A percentile compares a stretch with the other conserved stretches of the same genome.
Conservation (phyloP, 2,329 filamentous ascomycete genomes). For the Aspergillus tubingensis region DNA sequence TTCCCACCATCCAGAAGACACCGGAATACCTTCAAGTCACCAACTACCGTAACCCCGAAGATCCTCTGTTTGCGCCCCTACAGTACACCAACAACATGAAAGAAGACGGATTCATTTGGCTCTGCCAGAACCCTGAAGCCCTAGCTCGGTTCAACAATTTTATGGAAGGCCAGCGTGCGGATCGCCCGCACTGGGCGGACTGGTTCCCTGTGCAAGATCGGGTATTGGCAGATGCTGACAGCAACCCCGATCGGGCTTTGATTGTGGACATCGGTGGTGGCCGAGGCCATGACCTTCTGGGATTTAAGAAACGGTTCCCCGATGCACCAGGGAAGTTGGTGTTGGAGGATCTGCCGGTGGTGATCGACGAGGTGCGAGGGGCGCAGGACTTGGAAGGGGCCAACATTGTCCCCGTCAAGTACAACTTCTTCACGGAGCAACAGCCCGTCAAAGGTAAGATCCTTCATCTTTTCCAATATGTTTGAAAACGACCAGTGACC, state of each 20-base stretch:
- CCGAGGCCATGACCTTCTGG: constrained; percentile 24
- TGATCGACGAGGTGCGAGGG: constrained; percentile 3
- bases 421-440: constrained; percentile 11
- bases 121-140: not conserved
- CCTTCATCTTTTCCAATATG: too few species aligned
- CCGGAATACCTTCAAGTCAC: constrained; percentile 21
- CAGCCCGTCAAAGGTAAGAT: constrained; percentile 12
- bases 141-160: constrained; percentile 10
- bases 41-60: constrained; percentile 15
- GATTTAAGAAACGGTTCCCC: constrained; percentile 29
- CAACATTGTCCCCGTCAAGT: not conserved
- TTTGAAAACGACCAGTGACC: not conserved
- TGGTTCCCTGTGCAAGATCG: constrained; percentile 16
- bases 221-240: not conserved
- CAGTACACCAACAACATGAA: constrained; percentile 15
- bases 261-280: constrained; percentile 18
- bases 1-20: constrained; percentile 22
- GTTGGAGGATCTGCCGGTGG: constrained; percentile 11
- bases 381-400: not conserved
- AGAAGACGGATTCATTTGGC: constrained; percentile 11
- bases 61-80: constrained; percentile 11
- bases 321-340: constrained; percentile 4
- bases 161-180: constrained; percentile 15
- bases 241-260: not conserved
- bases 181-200: constrained; percentile 13